Evolutionary conservation across 116 monocot genomes (phyloP).

Genomic region (Dioscorea cayenensis): DNA sequence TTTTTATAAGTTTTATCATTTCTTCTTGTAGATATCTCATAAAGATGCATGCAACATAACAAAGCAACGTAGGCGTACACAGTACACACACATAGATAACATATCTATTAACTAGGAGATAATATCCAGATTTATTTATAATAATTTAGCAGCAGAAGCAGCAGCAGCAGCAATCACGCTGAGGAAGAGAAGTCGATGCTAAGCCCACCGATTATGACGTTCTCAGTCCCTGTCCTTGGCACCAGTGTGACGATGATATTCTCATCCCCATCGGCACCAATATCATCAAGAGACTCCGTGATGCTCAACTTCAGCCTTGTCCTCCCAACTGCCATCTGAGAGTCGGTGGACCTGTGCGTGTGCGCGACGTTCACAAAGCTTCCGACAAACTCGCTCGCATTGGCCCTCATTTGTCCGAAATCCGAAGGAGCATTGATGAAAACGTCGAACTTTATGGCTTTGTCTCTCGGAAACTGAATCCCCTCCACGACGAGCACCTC

Average conservation of each 20-base stretch:
- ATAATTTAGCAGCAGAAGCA: too few species aligned
- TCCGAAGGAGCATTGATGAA: constrained; percentile 3
- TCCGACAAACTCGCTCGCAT: constrained; percentile 6
- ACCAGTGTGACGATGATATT: constrained; percentile 13
- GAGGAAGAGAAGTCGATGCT: background rate
- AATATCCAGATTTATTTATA: too few species aligned
- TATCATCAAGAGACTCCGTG: constrained; percentile 8
- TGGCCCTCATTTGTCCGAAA: background rate
- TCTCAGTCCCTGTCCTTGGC: constrained; percentile 2
- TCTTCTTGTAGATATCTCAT: too few species aligned
- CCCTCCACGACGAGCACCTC: constrained; percentile 10
- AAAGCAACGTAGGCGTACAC: too few species aligned
- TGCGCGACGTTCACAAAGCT: constrained; percentile 20
- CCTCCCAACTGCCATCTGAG: background rate
- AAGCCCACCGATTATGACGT: constrained; percentile 5
- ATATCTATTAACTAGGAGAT: too few species aligned
- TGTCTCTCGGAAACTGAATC: constrained; percentile 5
- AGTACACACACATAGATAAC: too few species aligned
- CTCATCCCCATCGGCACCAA: constrained; percentile 4
- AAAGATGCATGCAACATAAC: too few species aligned
- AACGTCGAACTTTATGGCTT: constrained; percentile 13
- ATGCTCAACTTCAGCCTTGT: constrained; percentile 9
- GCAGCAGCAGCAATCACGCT: too few species aligned
- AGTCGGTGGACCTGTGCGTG: background rate
- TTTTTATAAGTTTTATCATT: too few species aligned